Evolutionary conservation across 2,329 filamentous ascomycete genomes (phyloP), one percentile per base, ranked within the genome.

Genomic region (Penicillium aurantiogriseum): DNA sequence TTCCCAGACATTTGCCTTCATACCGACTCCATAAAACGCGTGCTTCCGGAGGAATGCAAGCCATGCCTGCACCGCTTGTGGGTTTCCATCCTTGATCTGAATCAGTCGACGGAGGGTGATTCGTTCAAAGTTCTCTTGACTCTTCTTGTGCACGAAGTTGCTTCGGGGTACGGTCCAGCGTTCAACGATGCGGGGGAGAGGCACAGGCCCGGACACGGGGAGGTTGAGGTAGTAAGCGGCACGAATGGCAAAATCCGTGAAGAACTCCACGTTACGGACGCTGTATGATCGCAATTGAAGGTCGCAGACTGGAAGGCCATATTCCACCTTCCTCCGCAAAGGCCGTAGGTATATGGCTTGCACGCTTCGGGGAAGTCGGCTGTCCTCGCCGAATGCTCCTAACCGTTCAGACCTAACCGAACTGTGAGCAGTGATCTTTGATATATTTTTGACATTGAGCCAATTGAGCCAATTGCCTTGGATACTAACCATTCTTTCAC

Each of bases 1-100:
- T 71, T 96, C 91, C 87, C 90, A 99, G 49, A 97, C 84, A 73
- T 99, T 97, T 52, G 94, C 94, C 83, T 99, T 99, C 92, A 99
- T 95, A 68, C 94, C 94, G 40, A 97, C 88, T n/a, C 94, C 94
- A 66, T 95, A 90, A 73, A 94, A 96, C 42, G 92, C 90, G 72
- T 97, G 89, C 77, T 96, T 96, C 70, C 90, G 85, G 71, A 99
- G 75, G 72, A 96, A 97, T 0, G 91, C 92, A 57, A 99, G 79
- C 94, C 94, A 99, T 29, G 92, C 76, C 75, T 95, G 89, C 36
- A 99, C 92, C 1, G 87, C 88, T 73, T 97, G 91, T 0, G 92
- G 87, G 69, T 97, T 83, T 0, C 92, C 94, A 70, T 97, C 94
- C 64, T 91, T 88, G 70, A 99, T 94, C 76, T 96, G 92, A 51